phyloP scores from a whole-genome alignment of 306 rosid genomes.

The Ammopiptanthus mongolicus region DNA sequence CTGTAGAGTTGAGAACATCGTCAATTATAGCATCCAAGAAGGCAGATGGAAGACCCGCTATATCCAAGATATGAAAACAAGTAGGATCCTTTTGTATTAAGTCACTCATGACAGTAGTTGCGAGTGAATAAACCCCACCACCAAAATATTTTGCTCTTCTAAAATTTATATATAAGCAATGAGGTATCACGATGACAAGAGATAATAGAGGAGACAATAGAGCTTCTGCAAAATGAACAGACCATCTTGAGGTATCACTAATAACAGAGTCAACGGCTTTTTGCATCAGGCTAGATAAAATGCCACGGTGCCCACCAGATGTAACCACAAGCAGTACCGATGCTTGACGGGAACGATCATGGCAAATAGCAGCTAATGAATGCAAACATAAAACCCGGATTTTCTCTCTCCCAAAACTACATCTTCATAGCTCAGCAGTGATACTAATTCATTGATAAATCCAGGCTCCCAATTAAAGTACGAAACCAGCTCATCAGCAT shows the following conservation, averaged over 20 bases:
- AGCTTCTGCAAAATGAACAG: conserved; percentile 86
- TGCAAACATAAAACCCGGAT: conserved; percentile 74
- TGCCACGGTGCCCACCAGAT: conserved; percentile 98
- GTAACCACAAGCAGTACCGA: conserved; percentile 79
- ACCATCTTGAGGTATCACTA: conserved; percentile 67
- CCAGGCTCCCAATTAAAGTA: conserved; percentile 97
- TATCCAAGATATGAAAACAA: conserved; percentile 80
- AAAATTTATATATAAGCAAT: conserved; percentile 76
- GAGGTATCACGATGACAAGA: conserved; percentile 79
- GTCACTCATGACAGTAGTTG: conserved; percentile 97
- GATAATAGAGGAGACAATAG: no score
- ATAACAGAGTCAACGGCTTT: conserved; percentile 76
- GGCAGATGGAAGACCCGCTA: conserved; percentile 89
- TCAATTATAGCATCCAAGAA: conserved; percentile 95
- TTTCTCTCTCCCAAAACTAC: conserved; percentile 71
- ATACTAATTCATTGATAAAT: conserved; percentile 87
- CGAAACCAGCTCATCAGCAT: conserved; percentile 75
- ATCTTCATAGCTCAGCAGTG: conserved; percentile 83
- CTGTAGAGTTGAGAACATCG: conserved; percentile 84
- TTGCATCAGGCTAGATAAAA: conserved; percentile 92
- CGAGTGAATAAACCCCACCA: conserved; percentile 94
- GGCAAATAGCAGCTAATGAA: conserved; percentile 92
- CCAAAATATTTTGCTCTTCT: conserved; percentile 91
- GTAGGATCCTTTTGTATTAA: conserved; percentile 97
- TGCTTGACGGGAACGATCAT: conserved; percentile 85